Conservation (phyloP, 2,329 filamentous ascomycete species). For the Alternaria tenuissima region DNA sequence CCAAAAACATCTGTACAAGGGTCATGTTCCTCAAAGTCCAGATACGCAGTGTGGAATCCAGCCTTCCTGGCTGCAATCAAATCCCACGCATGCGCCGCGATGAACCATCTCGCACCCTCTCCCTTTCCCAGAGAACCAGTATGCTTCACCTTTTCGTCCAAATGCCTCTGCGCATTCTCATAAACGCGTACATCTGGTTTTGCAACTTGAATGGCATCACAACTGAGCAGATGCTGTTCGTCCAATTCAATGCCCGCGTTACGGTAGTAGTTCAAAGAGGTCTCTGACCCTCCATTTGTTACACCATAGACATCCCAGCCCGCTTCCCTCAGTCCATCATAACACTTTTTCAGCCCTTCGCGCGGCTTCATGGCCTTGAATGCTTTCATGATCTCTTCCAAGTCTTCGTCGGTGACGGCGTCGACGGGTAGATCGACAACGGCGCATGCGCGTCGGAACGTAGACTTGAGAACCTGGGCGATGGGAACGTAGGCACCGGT, state of each 20-base stretch:
- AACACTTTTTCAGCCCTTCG: slow-evolving; percentile 30
- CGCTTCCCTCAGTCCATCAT: slow-evolving; percentile 28
- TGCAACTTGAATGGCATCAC: slow-evolving; percentile 29
- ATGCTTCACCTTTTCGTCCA: slow-evolving; percentile 4
- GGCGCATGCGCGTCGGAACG: slow-evolving; percentile 30
- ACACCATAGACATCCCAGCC: slow-evolving; percentile 35
- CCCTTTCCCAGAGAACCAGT: slow-evolving; percentile 6
- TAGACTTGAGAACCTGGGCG: slow-evolving; percentile 28
- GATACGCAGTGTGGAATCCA: slow-evolving; percentile 37
- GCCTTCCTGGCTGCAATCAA: slow-evolving; percentile 28
- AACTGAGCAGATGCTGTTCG: slow-evolving; percentile 29
- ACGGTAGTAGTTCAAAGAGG: slow-evolving; percentile 28
- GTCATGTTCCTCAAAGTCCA: slow-evolving; percentile 36
- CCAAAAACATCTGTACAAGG: slow-evolving; percentile 35
- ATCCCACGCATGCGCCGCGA: slow-evolving; percentile 40
- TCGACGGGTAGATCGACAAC: slow-evolving; percentile 28
- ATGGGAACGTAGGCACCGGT: slow-evolving; percentile 30
- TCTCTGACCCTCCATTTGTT: slow-evolving; percentile 33
- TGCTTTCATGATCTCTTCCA: slow-evolving; percentile 29
- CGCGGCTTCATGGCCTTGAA: slow-evolving; percentile 33
- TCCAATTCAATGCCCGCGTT: slow-evolving; percentile 29
- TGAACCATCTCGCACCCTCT: slow-evolving; percentile 33
- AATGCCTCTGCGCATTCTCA: slow-evolving; percentile 26
- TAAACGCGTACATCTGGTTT: slow-evolving; percentile 36
- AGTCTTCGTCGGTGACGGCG: slow-evolving; percentile 28